Evolutionary conservation across 1,139 yeast species (phyloP).

Genomic region (Nakaseomyces glabratus): DNA sequence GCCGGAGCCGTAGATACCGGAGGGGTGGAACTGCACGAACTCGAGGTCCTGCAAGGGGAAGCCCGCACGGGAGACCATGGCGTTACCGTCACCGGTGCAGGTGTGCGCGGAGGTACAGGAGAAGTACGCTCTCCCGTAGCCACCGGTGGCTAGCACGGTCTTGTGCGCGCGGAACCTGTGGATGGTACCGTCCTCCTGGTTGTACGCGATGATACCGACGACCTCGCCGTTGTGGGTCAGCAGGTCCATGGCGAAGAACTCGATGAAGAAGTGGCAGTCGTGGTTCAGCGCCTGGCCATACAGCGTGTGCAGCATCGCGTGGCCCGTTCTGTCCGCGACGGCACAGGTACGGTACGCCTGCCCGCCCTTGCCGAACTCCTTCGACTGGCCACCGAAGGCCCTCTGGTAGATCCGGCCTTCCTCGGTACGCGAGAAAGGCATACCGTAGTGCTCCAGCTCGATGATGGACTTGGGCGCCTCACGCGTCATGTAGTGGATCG

Average conservation of each 20-base stretch:
- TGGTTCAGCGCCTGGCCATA: conserved; percentile 96
- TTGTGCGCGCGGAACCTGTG: conserved; percentile 96
- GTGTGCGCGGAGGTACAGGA: conserved; percentile 99
- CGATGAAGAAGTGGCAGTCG: conserved; percentile 96
- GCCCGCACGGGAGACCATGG: conserved; percentile 98
- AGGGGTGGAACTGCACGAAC: conserved; percentile 98
- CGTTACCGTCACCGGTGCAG: conserved; percentile 98
- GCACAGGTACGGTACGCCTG: conserved; percentile 99
- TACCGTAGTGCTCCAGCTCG: conserved; percentile 96
- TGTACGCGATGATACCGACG: conserved; percentile 95
- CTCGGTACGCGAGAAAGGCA: conserved; percentile 95
- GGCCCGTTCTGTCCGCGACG: conserved; percentile 98
- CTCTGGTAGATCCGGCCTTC: conserved; percentile 97
- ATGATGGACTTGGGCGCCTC: conserved; percentile 95
- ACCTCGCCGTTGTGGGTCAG: conserved; percentile 94
- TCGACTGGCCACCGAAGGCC: conserved; percentile 98
- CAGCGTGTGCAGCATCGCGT: conserved; percentile 88
- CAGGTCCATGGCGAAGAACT: conserved; percentile 91
- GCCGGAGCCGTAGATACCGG: conserved; percentile 98
- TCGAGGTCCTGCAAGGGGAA: conserved; percentile 96
- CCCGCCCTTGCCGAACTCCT: conserved; percentile 94
- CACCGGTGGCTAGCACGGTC: conserved; percentile 97
- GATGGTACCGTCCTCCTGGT: conserved; percentile 97
- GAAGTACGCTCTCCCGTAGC: conserved; percentile 97
- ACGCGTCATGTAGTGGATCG: conserved; percentile 97